These are phyloP conservation scores for Zymoseptoria pseudotritici DNA, from an alignment of 2,329 filamentous ascomycete species.

Conservation along the genomic window DNA sequence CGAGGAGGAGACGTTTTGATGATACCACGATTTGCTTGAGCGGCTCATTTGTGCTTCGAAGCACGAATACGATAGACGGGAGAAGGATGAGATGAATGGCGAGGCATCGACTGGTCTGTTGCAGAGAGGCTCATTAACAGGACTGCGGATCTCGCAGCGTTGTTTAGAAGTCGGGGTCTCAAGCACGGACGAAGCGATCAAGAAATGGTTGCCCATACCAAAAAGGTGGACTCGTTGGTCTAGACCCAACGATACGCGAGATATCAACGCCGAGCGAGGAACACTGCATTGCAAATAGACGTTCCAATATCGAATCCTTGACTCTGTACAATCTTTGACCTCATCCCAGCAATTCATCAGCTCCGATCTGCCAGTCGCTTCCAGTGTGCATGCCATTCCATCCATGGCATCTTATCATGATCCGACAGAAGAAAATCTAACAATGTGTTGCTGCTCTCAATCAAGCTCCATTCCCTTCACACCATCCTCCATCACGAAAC, in stretches of 20 bases:
- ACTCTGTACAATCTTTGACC: neutral
- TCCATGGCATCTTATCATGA: neutral
- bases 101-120: neutral
- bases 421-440: neutral
- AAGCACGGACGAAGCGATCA: neutral
- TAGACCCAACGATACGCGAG: neutral
- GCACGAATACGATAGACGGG: neutral
- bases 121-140: neutral
- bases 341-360: neutral
- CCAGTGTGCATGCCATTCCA: neutral
- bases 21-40: conserved; percentile 9
- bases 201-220: neutral
- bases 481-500: neutral
- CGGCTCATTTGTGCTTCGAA: neutral
- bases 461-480: neutral
- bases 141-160: neutral
- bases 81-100: neutral
- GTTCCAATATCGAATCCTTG: neutral
- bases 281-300: neutral
- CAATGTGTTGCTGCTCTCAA: neutral
- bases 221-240: neutral
- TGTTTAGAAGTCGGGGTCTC: neutral
- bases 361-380: neutral
- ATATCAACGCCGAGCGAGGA: neutral
- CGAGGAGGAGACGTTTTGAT: conserved; percentile 62